Evolutionary conservation across 768 basidiomycete species (phyloP).

Genomic region (Tephrocybe sp.): DNA sequence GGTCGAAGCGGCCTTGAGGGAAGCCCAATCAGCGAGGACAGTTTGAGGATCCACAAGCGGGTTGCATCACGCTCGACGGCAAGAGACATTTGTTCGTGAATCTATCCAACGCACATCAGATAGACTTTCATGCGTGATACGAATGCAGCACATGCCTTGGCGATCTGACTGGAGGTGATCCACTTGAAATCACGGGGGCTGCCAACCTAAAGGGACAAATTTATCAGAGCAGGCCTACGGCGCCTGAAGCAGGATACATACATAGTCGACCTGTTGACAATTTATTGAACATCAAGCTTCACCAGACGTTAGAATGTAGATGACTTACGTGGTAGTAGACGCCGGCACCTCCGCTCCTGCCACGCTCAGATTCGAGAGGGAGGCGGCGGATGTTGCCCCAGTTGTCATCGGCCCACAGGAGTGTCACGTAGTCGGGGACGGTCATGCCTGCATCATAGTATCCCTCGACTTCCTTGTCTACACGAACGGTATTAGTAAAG

Average conservation of each 20-base stretch:
- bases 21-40: conserved; percentile 49
- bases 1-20: conserved; percentile 46
- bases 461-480: conserved; percentile 61
- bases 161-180: conserved; percentile 56
- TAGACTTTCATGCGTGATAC: background rate
- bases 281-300: conserved; percentile 1
- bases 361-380: conserved; percentile 49
- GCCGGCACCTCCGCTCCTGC: conserved; percentile 65
- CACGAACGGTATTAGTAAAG: background rate
- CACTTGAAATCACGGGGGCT: conserved; percentile 69
- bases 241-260: conserved; percentile 17
- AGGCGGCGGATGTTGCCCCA: conserved; percentile 72
- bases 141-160: conserved; percentile 34
- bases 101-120: conserved; percentile 25
- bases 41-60: conserved; percentile 67
- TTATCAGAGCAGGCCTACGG: background rate
- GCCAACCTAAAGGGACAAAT: conserved; percentile 46
- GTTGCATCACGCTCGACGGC: conserved; percentile 57
- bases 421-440: conserved; percentile 61
- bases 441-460: conserved; percentile 63
- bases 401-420: conserved; percentile 75
- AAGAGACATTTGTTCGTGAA: conserved; percentile 68
- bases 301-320: background rate
- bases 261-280: conserved; percentile 43
- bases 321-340: conserved; percentile 62